phyloP scores from a whole-genome alignment of 2,329 filamentous ascomycete genomes.

The Ceratocystis cubensis region DNA sequence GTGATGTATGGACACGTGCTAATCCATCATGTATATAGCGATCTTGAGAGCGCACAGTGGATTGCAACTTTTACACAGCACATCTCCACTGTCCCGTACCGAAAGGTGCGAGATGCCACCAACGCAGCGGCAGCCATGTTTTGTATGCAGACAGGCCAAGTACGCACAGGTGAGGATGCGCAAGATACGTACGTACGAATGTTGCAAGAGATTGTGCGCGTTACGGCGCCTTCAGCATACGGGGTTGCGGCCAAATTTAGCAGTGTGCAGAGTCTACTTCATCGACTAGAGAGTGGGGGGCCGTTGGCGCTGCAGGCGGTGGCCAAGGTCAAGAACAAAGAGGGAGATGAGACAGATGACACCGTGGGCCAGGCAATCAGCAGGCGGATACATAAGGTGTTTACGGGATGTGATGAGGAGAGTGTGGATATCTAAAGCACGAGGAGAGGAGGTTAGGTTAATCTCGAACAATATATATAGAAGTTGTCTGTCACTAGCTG shows the following conservation, averaged over 20 bases:
- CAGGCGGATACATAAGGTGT: slow-evolving; percentile 46
- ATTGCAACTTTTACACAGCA: slow-evolving; percentile 64
- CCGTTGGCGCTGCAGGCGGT: slow-evolving; percentile 51
- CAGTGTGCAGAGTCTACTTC: slow-evolving; percentile 45
- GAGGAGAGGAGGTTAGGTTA: background rate
- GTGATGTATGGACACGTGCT: slow-evolving; percentile 48
- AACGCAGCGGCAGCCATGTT: slow-evolving; percentile 48
- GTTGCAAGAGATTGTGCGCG: slow-evolving; percentile 60
- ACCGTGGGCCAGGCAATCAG: slow-evolving; percentile 47
- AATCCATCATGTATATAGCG: slow-evolving; percentile 53
- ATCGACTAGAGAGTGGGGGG: slow-evolving; percentile 46
- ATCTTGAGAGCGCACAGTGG: slow-evolving; percentile 58
- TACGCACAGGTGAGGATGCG: slow-evolving; percentile 53
- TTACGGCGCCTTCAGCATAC: slow-evolving; percentile 60
- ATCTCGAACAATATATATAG: background rate
- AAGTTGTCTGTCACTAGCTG: background rate
- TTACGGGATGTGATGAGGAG: slow-evolving; percentile 42
- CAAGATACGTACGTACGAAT: slow-evolving; percentile 60
- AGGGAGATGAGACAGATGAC: slow-evolving; percentile 44
- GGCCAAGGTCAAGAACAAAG: slow-evolving; percentile 42
- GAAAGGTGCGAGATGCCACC: slow-evolving; percentile 38
- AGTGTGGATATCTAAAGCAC: slow-evolving; percentile 40
- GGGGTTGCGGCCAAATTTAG: slow-evolving; percentile 52
- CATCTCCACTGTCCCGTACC: slow-evolving; percentile 63
- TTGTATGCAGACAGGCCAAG: slow-evolving; percentile 69